These are phyloP conservation scores for Paramyrothecium roridum DNA, from an alignment of 2,329 filamentous ascomycete genomes.

Conservation along the genomic window DNA sequence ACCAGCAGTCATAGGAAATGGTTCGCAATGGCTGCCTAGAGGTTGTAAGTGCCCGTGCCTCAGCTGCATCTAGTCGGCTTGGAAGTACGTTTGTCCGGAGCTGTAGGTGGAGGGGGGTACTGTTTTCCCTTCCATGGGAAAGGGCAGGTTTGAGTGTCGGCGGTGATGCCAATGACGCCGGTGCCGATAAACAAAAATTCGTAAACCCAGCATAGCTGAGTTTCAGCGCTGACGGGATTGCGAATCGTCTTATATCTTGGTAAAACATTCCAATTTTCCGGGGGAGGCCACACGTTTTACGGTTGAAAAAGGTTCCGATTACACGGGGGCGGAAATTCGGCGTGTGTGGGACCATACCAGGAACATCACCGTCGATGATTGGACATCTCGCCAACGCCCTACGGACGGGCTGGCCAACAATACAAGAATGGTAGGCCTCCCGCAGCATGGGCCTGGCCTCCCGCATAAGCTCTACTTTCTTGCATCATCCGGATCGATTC, in stretches of 20 bases:
- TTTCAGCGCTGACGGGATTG: not conserved
- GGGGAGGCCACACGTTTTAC: not conserved
- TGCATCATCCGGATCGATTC: no score
- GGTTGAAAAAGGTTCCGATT: not conserved
- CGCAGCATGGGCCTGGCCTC: no score
- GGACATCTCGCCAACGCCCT: no score
- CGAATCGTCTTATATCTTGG: not conserved
- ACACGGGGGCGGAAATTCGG: no score
- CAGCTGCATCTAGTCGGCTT: not conserved
- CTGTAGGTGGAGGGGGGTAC: not conserved
- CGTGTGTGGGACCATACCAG: no score
- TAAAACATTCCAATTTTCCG: not conserved
- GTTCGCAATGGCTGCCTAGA: not conserved
- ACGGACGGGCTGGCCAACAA: no score
- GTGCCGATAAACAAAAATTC: not conserved
- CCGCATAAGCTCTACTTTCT: no score
- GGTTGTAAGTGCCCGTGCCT: not conserved
- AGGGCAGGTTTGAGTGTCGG: not conserved
- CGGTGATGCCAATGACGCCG: not conserved
- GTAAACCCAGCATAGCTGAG: not conserved
- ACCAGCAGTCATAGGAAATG: not conserved
- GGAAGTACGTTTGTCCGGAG: not conserved
- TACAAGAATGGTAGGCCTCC: no score
- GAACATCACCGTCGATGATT: no score
- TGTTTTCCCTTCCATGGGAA: not conserved